Base-by-base conservation (phyloP, 2,329 filamentous ascomycete species). In the Knufia petricola region DNA sequence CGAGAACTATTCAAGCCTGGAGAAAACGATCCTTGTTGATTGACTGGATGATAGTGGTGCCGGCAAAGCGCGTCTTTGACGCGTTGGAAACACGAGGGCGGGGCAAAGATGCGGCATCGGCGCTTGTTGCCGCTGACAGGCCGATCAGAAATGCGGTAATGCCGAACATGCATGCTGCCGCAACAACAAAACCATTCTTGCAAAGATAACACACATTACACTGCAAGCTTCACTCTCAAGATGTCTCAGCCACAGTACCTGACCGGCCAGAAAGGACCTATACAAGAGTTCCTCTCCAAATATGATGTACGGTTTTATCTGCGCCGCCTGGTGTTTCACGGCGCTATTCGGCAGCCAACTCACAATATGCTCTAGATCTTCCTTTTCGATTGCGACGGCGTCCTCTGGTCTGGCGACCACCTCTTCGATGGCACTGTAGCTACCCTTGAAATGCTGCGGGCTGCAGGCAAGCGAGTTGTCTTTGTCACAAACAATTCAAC, bases 401-500 rank as follows among this genome's bases (percentile, higher is more conserved):
- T 98, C 31, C 74, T 98, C 52, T 98, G 92, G 92, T 95, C 89
- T 13, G 92, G 92, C 43, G 87, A 95, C 63, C 83, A 90, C 64
- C 73, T 94, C 9, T 95, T 92, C 59, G 82, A 87, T 12, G 85
- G 84, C 46, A 82, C 88, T 3, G 83, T 86, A 3, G 87, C 95
- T 68, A 94, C 88, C 0, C 70, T 98, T 31, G 78, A 87, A 52
- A 75, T 94, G 68, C 72, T 98, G 54, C 82, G 87, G 61, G 82
- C 79, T 50, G 85, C 80, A 79, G 87, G 87, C 63, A 98, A 98
- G 68, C 84, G 84, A 64, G 77, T 92, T 28, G 82, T 98, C 48
- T 98, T 98, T 63, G 92, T 98, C 46, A 98, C 92, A 34, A 98
- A 98, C 72, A 98, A 98, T 72, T 95, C 88, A 62, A 96, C 92